Conservation (phyloP, 1,284 basidiomycete species). For the Leccinum ponderosum region DNA sequence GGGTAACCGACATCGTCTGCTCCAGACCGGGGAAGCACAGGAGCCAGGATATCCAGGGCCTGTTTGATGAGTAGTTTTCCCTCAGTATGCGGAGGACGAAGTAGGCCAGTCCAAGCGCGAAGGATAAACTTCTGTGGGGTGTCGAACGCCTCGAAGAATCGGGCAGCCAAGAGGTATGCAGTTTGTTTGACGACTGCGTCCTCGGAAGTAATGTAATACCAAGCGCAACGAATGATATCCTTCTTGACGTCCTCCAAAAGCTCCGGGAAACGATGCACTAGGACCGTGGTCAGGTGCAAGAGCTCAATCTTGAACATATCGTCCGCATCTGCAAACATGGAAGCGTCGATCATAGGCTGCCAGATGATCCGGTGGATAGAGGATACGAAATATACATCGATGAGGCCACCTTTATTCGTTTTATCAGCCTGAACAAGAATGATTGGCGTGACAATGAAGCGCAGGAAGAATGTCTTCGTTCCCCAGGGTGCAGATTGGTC, state of each 20-base stretch:
- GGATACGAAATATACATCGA: conserved; percentile 72
- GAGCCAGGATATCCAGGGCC: conserved; percentile 90
- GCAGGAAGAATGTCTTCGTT: conserved; percentile 87
- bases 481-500: conserved; percentile 66
- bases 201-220: conserved; percentile 85
- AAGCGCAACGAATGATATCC: conserved; percentile 95
- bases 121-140: conserved; percentile 93
- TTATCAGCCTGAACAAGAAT: conserved; percentile 77
- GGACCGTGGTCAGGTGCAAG: conserved; percentile 86
- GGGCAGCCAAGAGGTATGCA: conserved; percentile 91
- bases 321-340: conserved; percentile 62
- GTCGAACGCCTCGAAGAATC: conserved; percentile 91
- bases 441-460: conserved; percentile 88
- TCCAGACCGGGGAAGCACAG: conserved; percentile 72
- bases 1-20: conserved; percentile 63
- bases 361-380: conserved; percentile 78
- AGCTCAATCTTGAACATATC: conserved; percentile 91
- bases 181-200: conserved; percentile 95
- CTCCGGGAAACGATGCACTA: conserved; percentile 84
- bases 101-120: conserved; percentile 92
- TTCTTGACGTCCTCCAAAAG: conserved; percentile 84
- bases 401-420: conserved; percentile 53
- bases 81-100: conserved; percentile 81
- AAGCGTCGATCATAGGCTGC: conserved; percentile 70
- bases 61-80: conserved; percentile 84